These are phyloP conservation scores for Tilletia setariae DNA, from an alignment of 1,284 basidiomycete genomes.

Conservation along the genomic window DNA sequence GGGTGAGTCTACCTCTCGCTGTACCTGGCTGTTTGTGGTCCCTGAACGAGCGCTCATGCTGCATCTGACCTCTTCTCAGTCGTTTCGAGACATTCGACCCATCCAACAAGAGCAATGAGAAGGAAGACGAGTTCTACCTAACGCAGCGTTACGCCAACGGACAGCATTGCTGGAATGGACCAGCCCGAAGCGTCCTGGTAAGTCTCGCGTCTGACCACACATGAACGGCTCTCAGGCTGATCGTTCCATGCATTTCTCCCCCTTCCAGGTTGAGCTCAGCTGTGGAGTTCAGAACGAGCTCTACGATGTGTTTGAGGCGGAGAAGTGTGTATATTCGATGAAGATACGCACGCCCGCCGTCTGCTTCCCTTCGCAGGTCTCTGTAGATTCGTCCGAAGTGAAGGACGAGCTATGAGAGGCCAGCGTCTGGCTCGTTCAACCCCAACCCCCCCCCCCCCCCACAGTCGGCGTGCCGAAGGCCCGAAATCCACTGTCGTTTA, in stretches of 20 bases:
- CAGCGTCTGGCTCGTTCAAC: too few species aligned
- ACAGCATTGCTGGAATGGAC: slow-evolving; percentile 90
- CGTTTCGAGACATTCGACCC: slow-evolving; percentile 65
- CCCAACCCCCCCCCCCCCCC: background rate
- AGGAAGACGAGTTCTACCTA: slow-evolving; percentile 70
- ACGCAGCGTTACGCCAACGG: slow-evolving; percentile 79
- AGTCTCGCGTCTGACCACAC: slow-evolving; percentile 33
- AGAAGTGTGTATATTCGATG: slow-evolving; percentile 95
- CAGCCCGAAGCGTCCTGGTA: slow-evolving; percentile 74
- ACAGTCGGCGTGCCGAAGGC: background rate
- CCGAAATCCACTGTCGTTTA: background rate
- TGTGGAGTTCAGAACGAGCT: slow-evolving; percentile 85
- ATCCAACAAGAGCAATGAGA: slow-evolving; percentile 68
- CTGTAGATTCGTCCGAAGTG: background rate
- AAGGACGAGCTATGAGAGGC: slow-evolving; percentile 15
- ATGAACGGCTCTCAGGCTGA: background rate
- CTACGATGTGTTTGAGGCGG: slow-evolving; percentile 74
- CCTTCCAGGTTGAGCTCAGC: slow-evolving; percentile 67
- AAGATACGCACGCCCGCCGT: slow-evolving; percentile 83
- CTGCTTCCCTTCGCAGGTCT: slow-evolving; percentile 59
- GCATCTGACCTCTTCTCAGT: background rate
- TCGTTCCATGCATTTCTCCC: slow-evolving; percentile 8
- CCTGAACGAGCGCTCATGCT: background rate
- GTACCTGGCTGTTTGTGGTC: background rate
- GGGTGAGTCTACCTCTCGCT: slow-evolving; percentile 62